Conservation (phyloP, 805 yeast genomes). For the Saturnispora sanitii region DNA sequence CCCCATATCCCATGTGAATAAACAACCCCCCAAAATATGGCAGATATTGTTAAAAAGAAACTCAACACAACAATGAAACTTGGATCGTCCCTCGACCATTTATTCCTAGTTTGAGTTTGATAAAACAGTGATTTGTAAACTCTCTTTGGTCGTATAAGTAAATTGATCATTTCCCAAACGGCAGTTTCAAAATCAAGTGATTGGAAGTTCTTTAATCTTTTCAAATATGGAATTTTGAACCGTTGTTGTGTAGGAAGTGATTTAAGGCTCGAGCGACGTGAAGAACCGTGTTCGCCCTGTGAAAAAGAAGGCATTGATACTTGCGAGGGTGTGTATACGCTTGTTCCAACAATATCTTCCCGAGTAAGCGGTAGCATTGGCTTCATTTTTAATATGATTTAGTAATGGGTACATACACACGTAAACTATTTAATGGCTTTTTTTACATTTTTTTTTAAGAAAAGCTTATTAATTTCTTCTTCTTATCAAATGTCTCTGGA, state of each 20-base stretch:
- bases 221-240: slow-evolving; percentile 18
- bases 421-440: not conserved
- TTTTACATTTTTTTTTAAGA: not conserved
- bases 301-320: slow-evolving; percentile 11
- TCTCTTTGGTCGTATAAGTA: slow-evolving; percentile 65
- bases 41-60: slow-evolving; percentile 57
- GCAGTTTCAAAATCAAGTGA: slow-evolving; percentile 90
- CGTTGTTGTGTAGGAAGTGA: not conserved
- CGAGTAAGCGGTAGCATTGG: slow-evolving; percentile 13
- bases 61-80: slow-evolving; percentile 69
- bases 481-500: not conserved
- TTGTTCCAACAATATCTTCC: slow-evolving; percentile 13
- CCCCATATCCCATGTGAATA: slow-evolving; percentile 57
- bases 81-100: slow-evolving; percentile 90
- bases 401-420: not conserved
- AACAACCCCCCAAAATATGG: slow-evolving; percentile 84
- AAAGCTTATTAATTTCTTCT: not conserved
- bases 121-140: slow-evolving; percentile 77
- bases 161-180: slow-evolving; percentile 76
- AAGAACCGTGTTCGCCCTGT: not conserved
- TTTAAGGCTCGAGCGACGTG: not conserved
- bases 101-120: slow-evolving; percentile 67
- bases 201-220: slow-evolving; percentile 56
- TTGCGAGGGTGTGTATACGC: slow-evolving; percentile 11
- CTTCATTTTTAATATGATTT: not conserved